These are phyloP conservation scores for Verticillium nubilum DNA, from an alignment of 2,329 filamentous ascomycete species.

Conservation along the genomic window DNA sequence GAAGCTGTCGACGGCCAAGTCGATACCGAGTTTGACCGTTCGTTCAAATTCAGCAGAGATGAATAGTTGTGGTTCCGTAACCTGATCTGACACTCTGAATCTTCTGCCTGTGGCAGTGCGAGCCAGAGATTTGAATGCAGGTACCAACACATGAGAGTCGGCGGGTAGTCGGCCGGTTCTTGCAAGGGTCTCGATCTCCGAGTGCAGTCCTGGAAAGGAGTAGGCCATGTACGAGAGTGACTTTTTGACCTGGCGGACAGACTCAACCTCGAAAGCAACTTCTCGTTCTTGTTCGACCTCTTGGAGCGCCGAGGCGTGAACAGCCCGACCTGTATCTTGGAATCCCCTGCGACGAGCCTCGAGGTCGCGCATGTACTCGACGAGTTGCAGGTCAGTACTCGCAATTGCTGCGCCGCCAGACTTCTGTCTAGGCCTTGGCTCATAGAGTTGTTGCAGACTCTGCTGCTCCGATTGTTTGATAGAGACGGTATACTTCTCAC, in stretches of 20 bases:
- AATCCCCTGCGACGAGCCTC: conserved; percentile 20
- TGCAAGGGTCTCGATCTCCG: conserved; percentile 38
- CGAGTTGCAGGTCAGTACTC: conserved; percentile 12
- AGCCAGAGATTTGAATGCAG: conserved; percentile 34
- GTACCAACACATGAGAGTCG: conserved; percentile 28
- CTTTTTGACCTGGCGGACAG: conserved; percentile 48
- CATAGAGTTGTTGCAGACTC: conserved; percentile 54
- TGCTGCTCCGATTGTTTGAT: conserved; percentile 50
- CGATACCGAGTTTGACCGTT: conserved; percentile 29
- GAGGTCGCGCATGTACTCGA: conserved; percentile 24
- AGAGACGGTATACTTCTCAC: conserved; percentile 26
- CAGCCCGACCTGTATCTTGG: conserved; percentile 32
- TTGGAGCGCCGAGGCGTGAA: conserved; percentile 46
- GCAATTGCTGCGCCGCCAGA: conserved; percentile 15
- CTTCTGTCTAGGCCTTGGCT: conserved; percentile 15
- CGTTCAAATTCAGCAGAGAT: conserved; percentile 41
- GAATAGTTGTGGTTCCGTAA: conserved; percentile 20
- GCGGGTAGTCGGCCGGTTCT: conserved; percentile 34
- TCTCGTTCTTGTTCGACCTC: conserved; percentile 58
- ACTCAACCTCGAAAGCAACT: conserved; percentile 52
- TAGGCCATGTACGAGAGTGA: conserved; percentile 32
- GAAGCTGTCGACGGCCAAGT: conserved; percentile 25
- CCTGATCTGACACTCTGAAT: conserved; percentile 17
- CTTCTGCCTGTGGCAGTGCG: conserved; percentile 26
- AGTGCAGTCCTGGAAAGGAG: conserved; percentile 38